These are phyloP conservation scores for Xylariaceae sp. DNA, from an alignment of 2,329 filamentous ascomycete genomes.

Conservation along the genomic window DNA sequence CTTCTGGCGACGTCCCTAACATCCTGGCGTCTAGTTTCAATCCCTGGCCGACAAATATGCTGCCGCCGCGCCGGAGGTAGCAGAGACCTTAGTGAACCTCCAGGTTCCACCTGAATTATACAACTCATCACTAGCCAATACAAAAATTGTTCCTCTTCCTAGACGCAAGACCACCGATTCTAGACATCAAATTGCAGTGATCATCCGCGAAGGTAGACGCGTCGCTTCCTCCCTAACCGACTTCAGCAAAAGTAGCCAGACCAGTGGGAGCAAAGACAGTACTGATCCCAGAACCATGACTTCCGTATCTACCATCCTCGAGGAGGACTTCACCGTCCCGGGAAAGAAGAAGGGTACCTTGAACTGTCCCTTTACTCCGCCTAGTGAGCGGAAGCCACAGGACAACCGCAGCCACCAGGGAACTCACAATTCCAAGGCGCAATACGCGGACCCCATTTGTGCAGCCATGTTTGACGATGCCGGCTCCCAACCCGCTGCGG, in stretches of 20 bases:
- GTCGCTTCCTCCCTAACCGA: constrained; percentile 48
- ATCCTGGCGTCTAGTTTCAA: constrained; percentile 50
- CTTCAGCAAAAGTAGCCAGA: constrained; percentile 47
- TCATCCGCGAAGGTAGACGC: constrained; percentile 59
- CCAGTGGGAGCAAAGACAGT: constrained; percentile 47
- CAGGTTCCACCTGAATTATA: constrained; percentile 54
- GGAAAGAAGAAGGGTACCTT: constrained; percentile 68
- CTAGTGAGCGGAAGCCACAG: constrained; percentile 37
- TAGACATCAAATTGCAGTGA: constrained; percentile 55
- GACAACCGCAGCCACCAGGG: constrained; percentile 26
- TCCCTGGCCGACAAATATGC: constrained; percentile 64
- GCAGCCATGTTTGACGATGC: constrained; percentile 59
- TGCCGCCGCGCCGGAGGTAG: constrained; percentile 59
- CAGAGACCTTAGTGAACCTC: constrained; percentile 60
- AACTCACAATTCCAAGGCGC: constrained; percentile 36
- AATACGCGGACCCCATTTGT: constrained; percentile 58
- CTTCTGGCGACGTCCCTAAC: constrained; percentile 9
- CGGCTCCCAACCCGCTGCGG: constrained; percentile 45
- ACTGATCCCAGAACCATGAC: constrained; percentile 45
- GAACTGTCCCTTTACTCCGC: constrained; percentile 68
- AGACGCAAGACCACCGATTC: constrained; percentile 42
- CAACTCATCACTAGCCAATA: constrained; percentile 44
- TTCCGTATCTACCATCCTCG: constrained; percentile 61
- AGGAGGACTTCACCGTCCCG: constrained; percentile 85
- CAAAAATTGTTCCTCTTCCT: constrained; percentile 50